A percentile compares a stretch with the other conserved stretches of the same genome.
Evolutionary conservation across 2,329 filamentous ascomycete species (phyloP).

Genomic region (Xylariaceae sp.): DNA sequence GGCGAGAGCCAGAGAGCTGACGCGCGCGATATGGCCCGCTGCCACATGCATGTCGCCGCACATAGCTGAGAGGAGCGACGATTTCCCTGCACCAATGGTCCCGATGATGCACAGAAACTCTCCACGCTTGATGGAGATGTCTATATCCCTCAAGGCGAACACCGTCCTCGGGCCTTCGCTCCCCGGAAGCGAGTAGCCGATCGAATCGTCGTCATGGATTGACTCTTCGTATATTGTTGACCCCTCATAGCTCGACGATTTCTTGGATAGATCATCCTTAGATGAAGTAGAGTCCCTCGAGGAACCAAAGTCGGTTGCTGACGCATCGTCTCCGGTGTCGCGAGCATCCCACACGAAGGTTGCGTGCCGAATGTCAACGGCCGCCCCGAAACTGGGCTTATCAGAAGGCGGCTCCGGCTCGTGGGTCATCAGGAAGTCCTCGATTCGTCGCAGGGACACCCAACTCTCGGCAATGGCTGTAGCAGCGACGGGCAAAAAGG

Average conservation of each 20-base stretch:
- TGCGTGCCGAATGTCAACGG: slow-evolving; percentile 61
- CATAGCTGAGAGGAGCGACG: slow-evolving; percentile 72
- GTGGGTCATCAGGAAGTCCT: slow-evolving; percentile 78
- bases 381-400: slow-evolving; percentile 49
- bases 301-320: slow-evolving; percentile 36
- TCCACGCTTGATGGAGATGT: slow-evolving; percentile 58
- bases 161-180: slow-evolving; percentile 27
- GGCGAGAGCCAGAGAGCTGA: slow-evolving; percentile 74
- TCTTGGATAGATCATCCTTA: too few relatives aligned
- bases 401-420: slow-evolving; percentile 66
- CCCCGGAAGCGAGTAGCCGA: slow-evolving; percentile 20
- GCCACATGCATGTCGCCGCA: slow-evolving; percentile 88
- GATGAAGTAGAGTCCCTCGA: too few relatives aligned
- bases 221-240: slow-evolving; percentile 38
- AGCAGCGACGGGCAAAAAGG: slow-evolving; percentile 64
- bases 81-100: slow-evolving; percentile 77
- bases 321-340: slow-evolving; percentile 41
- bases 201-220: slow-evolving; percentile 35
- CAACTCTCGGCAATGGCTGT: slow-evolving; percentile 77
- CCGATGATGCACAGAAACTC: slow-evolving; percentile 75
- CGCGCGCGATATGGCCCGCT: slow-evolving; percentile 61
- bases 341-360: slow-evolving; percentile 77
- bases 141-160: slow-evolving; percentile 60
- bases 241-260: background rate
- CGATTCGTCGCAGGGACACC: slow-evolving; percentile 70